A percentile compares a stretch with the other conserved stretches of the same genome.
phyloP scores from a whole-genome alignment of 345 rosid species.

The Eucalyptus victrix region DNA sequence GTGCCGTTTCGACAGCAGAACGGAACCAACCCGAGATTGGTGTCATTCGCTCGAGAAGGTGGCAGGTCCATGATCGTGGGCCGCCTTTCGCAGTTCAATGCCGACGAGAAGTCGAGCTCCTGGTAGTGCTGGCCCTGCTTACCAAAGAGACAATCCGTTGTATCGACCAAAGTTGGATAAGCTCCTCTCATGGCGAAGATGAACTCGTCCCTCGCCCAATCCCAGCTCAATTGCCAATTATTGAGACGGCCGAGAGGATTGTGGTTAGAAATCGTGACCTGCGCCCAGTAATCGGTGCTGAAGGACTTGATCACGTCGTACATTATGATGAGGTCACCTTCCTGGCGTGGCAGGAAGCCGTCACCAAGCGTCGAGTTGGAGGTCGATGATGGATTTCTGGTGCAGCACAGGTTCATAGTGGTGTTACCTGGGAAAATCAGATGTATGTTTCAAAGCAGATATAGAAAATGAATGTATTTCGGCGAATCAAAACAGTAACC shows the following conservation, averaged over 20 bases:
- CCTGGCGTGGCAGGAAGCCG: slow-evolving; percentile 10
- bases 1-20: slow-evolving; percentile 45
- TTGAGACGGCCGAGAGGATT: slow-evolving; percentile 38
- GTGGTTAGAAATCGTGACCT: slow-evolving; percentile 32
- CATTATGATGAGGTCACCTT: slow-evolving; percentile 33
- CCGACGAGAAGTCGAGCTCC: slow-evolving; percentile 22
- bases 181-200: slow-evolving; percentile 41
- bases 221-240: slow-evolving; percentile 60
- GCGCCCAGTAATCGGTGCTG: slow-evolving; percentile 15
- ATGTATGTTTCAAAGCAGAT: neutral
- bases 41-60: slow-evolving; percentile 12
- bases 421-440: neutral
- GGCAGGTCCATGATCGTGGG: slow-evolving; percentile 42
- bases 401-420: slow-evolving; percentile 23
- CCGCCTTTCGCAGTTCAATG: slow-evolving; percentile 21
- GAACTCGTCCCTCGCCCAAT: slow-evolving; percentile 44
- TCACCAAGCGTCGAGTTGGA: neutral
- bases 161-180: slow-evolving; percentile 12
- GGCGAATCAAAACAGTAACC: neutral
- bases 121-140: slow-evolving; percentile 15
- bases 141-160: slow-evolving; percentile 30
- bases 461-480: neutral
- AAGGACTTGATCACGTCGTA: slow-evolving; percentile 24
- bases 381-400: neutral
- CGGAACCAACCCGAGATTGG: slow-evolving; percentile 23